Evolutionary conservation across 345 rosid species (phyloP).

Genomic region (Acer negundo): DNA sequence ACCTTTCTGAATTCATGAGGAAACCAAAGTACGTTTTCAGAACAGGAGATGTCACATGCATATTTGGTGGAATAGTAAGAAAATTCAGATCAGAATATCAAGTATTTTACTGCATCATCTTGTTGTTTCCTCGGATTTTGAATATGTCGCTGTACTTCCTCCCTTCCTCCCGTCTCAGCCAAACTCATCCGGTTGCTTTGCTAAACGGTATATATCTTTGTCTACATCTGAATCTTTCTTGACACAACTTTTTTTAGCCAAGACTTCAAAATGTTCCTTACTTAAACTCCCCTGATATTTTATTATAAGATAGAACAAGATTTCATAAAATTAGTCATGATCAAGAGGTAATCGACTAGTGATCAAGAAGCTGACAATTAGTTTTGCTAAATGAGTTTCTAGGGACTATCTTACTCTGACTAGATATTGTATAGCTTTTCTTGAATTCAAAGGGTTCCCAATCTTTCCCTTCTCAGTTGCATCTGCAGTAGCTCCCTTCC

Average conservation of each 20-base stretch:
- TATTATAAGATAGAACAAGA: not conserved
- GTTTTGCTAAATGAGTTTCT: not conserved
- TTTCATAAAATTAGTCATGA: not conserved
- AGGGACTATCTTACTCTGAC: not conserved
- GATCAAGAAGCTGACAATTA: not conserved
- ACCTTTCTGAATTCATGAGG: not conserved
- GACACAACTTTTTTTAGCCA: not conserved
- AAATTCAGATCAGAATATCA: too few relatives aligned
- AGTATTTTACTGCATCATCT: not conserved
- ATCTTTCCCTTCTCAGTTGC: slow-evolving; percentile 15
- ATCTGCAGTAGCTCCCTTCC: slow-evolving; percentile 8
- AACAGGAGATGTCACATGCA: not conserved
- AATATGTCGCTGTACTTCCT: not conserved
- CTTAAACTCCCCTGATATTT: not conserved
- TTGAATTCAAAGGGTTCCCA: slow-evolving; percentile 10
- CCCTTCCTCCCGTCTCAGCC: not conserved
- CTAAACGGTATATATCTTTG: not conserved
- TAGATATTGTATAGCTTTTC: not conserved
- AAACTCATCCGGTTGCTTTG: not conserved
- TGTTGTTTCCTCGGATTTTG: not conserved
- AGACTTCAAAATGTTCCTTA: slow-evolving; percentile 1
- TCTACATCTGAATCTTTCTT: not conserved
- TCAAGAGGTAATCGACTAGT: not conserved
- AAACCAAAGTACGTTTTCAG: not conserved
- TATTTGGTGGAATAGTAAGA: too few relatives aligned